Evolutionary conservation across 1,284 basidiomycete species (phyloP), one percentile per base, ranked within the genome.

Genomic region (Psilocybe mexicana): DNA sequence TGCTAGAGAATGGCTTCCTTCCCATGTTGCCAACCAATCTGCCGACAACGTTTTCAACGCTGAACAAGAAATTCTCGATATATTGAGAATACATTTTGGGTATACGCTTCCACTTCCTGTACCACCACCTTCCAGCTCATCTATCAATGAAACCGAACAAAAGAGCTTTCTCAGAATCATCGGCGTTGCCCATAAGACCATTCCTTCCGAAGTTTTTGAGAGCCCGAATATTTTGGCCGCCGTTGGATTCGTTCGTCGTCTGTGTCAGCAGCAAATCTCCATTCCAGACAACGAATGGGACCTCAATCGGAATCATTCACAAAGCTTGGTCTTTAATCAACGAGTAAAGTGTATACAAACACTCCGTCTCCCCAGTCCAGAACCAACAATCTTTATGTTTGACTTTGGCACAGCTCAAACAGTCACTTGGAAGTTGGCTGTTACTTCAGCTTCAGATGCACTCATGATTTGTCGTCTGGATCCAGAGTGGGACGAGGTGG

Each of bases 81-180:
- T 44, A 12, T 8, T 53, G 5, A 2, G 26, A 3, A 11, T 43
- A 18, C 26, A 53, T 45, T 53, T 53, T 53, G 51, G 51, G n/a
- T 53, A 44, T 33, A 53, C 26, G 6, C 42, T n/a, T 8, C 25
- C 43, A 11, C 26, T 44, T n/a, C 43, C 6, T 3, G 30, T 6
- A 33, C 24, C n/a, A 14, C 8, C 33, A 24, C 42, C 3, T 12
- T 6, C 14, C 18, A 14, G 25, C 11, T n/a, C n/a, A n/a, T 28
- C 26, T 7, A 26, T 11, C 18, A 14, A 14, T 12, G n/a, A n/a
- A n/a, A n/a, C 26, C 7, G 23, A 33, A 12, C 3, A 40, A 3
- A 23, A 30, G 23, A 53, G 30, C 11, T 53, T 53, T 35, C 51
- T 53, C 18, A 43, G 23, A 23, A 53, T 53, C 3, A 11, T 53